A percentile compares a stretch with the other conserved stretches of the same genome.
Conservation (phyloP, 108 stramenopile genomes). For the Nitzschia sp. region DNA sequence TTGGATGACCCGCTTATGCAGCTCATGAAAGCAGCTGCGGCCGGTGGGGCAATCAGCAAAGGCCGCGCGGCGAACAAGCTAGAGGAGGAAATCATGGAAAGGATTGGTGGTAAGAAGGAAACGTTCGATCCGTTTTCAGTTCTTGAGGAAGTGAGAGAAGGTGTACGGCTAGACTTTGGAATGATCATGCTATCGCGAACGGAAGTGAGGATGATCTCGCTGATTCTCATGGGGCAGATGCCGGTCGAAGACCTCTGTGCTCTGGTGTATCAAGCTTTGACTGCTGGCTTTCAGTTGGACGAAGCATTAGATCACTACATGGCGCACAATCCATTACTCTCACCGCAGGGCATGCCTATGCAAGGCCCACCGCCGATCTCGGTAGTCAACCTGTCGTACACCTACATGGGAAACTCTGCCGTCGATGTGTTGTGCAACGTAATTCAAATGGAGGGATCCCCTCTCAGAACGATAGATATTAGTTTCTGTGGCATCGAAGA, state of each 20-base stretch:
- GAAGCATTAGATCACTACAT: slow-evolving; percentile 43
- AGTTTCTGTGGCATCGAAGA: slow-evolving; percentile 77
- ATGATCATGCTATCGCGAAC: slow-evolving; percentile 58
- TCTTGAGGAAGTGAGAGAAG: slow-evolving; percentile 63
- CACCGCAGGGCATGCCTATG: neutral
- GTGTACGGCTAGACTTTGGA: slow-evolving; percentile 71
- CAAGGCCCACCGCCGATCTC: slow-evolving; percentile 53
- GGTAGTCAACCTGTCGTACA: slow-evolving; percentile 78
- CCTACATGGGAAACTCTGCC: slow-evolving; percentile 73
- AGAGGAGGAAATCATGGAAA: slow-evolving; percentile 47
- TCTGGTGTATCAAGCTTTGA: slow-evolving; percentile 63
- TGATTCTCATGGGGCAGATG: slow-evolving; percentile 70
- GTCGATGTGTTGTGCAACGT: slow-evolving; percentile 71
- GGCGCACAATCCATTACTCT: slow-evolving; percentile 6
- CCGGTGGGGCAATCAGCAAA: slow-evolving; percentile 28
- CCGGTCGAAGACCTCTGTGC: slow-evolving; percentile 60
- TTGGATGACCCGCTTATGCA: slow-evolving; percentile 41
- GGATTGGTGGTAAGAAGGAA: slow-evolving; percentile 43
- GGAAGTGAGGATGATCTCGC: slow-evolving; percentile 66
- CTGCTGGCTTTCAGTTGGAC: slow-evolving; percentile 41
- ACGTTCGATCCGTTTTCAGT: slow-evolving; percentile 65
- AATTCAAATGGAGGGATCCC: slow-evolving; percentile 45
- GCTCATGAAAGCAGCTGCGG: slow-evolving; percentile 43
- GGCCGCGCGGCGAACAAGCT: slow-evolving; percentile 25
- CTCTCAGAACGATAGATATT: slow-evolving; percentile 73